Conservation (phyloP, 2,329 filamentous ascomycete species). For the Cryphonectria radicalis region DNA sequence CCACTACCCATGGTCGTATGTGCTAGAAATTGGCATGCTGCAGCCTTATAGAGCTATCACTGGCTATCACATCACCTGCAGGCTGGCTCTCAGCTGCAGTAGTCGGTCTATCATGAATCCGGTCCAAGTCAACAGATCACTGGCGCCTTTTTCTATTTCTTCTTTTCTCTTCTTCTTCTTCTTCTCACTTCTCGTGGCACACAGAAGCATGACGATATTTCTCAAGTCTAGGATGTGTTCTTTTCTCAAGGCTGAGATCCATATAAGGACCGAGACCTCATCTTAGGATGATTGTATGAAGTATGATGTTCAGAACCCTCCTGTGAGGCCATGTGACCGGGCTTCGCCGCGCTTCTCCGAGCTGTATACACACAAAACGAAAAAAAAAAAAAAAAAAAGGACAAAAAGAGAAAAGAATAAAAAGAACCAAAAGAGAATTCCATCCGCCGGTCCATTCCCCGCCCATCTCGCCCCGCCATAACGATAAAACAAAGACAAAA, state of each 20-base stretch:
- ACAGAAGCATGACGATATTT: background rate
- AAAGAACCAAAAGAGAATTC: background rate
- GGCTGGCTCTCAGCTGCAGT: too few relatives aligned
- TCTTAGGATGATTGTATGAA: slow-evolving; percentile 2
- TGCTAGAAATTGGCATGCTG: background rate
- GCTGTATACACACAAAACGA: background rate
- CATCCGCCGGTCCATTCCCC: background rate
- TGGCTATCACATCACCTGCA: background rate
- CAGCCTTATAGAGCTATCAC: background rate
- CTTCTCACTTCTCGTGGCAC: background rate
- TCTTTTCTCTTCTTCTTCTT: background rate
- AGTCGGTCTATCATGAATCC: background rate
- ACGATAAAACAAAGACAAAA: background rate
- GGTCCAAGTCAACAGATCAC: background rate
- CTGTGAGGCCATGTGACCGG: background rate
- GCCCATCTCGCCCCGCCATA: background rate
- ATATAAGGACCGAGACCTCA: background rate
- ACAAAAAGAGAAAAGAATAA: background rate
- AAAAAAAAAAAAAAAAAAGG: background rate
- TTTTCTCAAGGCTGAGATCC: background rate
- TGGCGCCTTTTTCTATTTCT: too few relatives aligned
- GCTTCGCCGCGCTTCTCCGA: background rate
- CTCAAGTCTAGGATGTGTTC: background rate
- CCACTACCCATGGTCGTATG: background rate
- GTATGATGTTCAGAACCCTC: background rate